phyloP scores from a whole-genome alignment of 306 rosid genomes.

The Bauhinia variegata region DNA sequence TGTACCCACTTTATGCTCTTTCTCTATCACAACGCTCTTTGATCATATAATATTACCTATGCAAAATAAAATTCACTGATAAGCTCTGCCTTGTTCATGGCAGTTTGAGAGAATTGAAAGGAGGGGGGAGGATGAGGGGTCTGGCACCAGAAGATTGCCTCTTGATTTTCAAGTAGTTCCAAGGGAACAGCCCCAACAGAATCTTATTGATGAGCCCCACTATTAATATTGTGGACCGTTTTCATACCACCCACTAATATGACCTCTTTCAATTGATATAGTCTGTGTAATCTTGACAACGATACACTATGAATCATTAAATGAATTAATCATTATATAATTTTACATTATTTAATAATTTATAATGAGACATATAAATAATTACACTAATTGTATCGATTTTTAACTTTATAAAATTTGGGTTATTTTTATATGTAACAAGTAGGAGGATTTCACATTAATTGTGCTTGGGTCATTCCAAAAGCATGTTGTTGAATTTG shows the following conservation, averaged over 20 bases:
- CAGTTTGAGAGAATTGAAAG: conserved; percentile 16
- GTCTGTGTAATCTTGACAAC: too few relatives aligned
- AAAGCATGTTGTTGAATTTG: conserved; percentile 48
- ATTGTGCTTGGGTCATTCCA: conserved; percentile 46
- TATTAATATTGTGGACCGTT: conserved; percentile 58
- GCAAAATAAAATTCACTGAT: conserved; percentile 42
- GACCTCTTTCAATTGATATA: too few relatives aligned
- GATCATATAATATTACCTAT: conserved; percentile 14
- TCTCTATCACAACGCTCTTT: background rate
- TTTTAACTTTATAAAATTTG: too few relatives aligned
- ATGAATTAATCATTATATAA: too few relatives aligned
- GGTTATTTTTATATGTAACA: too few relatives aligned
- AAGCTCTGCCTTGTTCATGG: conserved; percentile 40
- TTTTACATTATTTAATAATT: too few relatives aligned
- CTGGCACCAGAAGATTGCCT: conserved; percentile 16
- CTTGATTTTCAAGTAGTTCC: conserved; percentile 44
- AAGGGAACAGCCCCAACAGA: conserved; percentile 80
- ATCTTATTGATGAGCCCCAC: conserved; percentile 57
- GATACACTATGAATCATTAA: too few relatives aligned
- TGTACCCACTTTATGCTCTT: conserved; percentile 13
- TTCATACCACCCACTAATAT: conserved; percentile 22
- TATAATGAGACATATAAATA: too few relatives aligned
- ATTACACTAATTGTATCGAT: too few relatives aligned
- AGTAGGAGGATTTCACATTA: conserved; percentile 13
- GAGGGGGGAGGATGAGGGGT: conserved; percentile 13